phyloP scores from a whole-genome alignment of 352 stramenopile genomes.

The Bremia lactucae region DNA sequence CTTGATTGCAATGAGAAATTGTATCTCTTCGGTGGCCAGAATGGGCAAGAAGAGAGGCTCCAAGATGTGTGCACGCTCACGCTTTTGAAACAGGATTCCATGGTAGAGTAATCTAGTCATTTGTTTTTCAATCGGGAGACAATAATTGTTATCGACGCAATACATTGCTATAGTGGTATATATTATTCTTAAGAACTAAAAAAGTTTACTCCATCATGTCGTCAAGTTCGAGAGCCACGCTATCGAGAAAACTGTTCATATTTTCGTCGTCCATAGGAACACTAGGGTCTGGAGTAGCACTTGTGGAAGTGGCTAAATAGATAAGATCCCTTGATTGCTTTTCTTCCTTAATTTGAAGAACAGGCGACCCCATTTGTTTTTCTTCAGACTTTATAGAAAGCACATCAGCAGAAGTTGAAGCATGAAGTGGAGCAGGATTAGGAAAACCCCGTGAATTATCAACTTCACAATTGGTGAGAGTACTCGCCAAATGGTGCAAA shows the following conservation, averaged over 20 bases:
- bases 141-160: too few relatives aligned
- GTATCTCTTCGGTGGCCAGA: conserved; percentile 82
- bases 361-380: conserved; percentile 2
- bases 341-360: conserved; percentile 21
- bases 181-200: too few relatives aligned
- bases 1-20: conserved; percentile 57
- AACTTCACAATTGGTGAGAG: conserved; percentile 1
- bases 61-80: conserved; percentile 65
- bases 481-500: conserved; percentile 9
- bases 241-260: conserved; percentile 77
- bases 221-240: conserved; percentile 66
- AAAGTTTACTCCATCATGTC: conserved; percentile 53
- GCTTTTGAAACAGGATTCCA: conserved; percentile 21
- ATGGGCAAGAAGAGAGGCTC: conserved; percentile 69
- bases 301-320: neutral
- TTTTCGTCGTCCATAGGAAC: conserved; percentile 46
- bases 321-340: conserved; percentile 9
- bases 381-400: conserved; percentile 4
- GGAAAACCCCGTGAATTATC: conserved; percentile 9
- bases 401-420: conserved; percentile 1
- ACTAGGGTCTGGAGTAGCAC: conserved; percentile 7
- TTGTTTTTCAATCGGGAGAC: too few relatives aligned
- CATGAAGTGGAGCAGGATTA: conserved; percentile 10
- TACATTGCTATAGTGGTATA: too few relatives aligned
- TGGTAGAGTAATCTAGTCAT: too few relatives aligned